A percentile compares a stretch with the other conserved stretches of the same genome.
These are phyloP conservation scores for Moricandia arvensis DNA, from an alignment of 345 rosid species.

Conservation along the genomic window DNA sequence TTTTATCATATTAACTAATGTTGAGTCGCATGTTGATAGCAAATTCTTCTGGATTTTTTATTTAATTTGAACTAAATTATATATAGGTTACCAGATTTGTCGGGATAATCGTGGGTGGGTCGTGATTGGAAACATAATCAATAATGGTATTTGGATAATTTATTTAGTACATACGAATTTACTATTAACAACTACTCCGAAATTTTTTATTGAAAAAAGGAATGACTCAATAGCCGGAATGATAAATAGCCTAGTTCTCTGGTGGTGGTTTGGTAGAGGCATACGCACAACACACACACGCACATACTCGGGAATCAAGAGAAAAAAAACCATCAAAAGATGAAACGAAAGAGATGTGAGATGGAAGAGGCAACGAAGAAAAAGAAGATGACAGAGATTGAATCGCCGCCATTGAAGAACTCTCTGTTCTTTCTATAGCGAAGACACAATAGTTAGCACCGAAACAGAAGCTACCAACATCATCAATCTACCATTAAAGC, in stretches of 20 bases:
- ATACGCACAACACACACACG: slow-evolving; percentile 3
- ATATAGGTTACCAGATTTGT: no score
- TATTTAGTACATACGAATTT: not conserved
- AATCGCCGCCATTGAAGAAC: slow-evolving; percentile 83
- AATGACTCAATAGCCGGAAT: not conserved
- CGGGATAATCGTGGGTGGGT: no score
- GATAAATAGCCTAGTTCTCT: slow-evolving; percentile 14
- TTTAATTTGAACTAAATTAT: no score
- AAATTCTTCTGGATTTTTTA: no score
- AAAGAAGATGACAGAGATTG: slow-evolving; percentile 62
- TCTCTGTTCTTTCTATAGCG: slow-evolving; percentile 45
- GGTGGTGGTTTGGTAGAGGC: slow-evolving; percentile 12
- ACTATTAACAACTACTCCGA: not conserved
- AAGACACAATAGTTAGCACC: slow-evolving; percentile 37
- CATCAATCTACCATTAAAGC: slow-evolving; percentile 55
- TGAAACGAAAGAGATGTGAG: slow-evolving; percentile 72
- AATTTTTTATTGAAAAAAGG: not conserved
- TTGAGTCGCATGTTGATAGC: no score
- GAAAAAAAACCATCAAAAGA: slow-evolving; percentile 17
- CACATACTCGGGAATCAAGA: slow-evolving; percentile 12
- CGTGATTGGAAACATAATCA: no score
- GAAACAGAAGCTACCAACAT: slow-evolving; percentile 36
- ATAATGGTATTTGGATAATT: not conserved
- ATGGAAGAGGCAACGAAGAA: slow-evolving; percentile 42
- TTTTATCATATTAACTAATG: no score